Evolutionary conservation across 352 stramenopile genomes (phyloP), one percentile per base, ranked within the genome.

Genomic region (Bremia lactucae): DNA sequence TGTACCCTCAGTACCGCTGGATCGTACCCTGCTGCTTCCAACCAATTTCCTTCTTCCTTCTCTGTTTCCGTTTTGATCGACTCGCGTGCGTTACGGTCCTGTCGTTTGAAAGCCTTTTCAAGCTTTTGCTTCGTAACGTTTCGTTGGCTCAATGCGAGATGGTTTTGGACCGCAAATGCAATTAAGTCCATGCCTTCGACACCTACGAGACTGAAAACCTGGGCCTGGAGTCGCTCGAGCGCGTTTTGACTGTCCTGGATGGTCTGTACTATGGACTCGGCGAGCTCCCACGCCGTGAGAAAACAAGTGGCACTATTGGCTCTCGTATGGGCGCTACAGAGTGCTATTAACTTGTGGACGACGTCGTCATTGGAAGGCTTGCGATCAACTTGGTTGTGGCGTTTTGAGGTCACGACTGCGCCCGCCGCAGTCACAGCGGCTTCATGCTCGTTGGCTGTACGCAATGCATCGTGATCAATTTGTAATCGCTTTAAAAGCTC

Each of bases 111-210:
- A 7, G 58, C 52, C 2, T 85, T 63, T 31, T 71, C 50, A 15
- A 82, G 49, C 33, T 65, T 52, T 46, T 66, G 49, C 13, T 58
- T 62, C 1, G 52, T 77, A 16, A 71, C 62, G 28, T 18, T 36
- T 2, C 36, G 15, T 5, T 29, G 46, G 7, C 36, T 42, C 2
- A 81, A 42, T 8, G 64, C 55, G 16, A 61, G 24, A 37, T 68
- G 40, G 22, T 83, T 64, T 44, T 85, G 72, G 25, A 86, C 55
- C 24, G 72, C 66, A 36, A 89, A 87, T 8, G 77, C 65, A 42
- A 92, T 92, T 9, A 92, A 48, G 23, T 88, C 76, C 72, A 92
- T 85, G 50, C 79, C 76, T 36, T 92, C 76, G 13, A 86, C 75
- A n/a, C 79, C 79, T 1, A 92, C 70, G 31, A 92, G 76, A 2